These are phyloP conservation scores for Eremochloa ophiuroides DNA, from an alignment of 176 grass and related monocot genomes.

Conservation along the genomic window DNA sequence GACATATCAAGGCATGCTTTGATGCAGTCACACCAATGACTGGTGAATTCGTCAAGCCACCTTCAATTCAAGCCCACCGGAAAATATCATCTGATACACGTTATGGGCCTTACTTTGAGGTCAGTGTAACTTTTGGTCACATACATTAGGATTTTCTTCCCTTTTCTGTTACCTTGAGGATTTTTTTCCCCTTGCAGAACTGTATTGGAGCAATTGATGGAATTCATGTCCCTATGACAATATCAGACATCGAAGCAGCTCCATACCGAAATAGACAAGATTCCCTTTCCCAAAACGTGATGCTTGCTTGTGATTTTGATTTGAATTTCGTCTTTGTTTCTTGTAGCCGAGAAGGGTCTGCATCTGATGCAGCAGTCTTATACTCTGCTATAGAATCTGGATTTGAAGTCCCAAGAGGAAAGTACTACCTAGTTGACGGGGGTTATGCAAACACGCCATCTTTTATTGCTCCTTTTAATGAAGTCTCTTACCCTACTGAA, in stretches of 20 bases:
- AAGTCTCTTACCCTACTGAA: constrained; percentile 13
- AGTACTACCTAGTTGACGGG: constrained; percentile 41
- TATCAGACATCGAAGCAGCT: constrained; percentile 37
- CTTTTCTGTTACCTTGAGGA: not conserved
- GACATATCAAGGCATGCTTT: constrained; percentile 56
- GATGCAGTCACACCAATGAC: constrained; percentile 21
- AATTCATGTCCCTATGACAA: constrained; percentile 35
- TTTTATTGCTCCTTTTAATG: constrained; percentile 41
- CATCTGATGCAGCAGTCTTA: constrained; percentile 34
- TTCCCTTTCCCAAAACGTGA: constrained; percentile 39
- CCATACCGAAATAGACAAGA: constrained; percentile 42
- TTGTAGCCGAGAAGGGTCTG: constrained; percentile 14
- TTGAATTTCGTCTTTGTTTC: constrained; percentile 40
- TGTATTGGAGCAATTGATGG: constrained; percentile 41
- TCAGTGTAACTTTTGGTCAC: not conserved
- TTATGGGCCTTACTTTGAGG: constrained; percentile 45
- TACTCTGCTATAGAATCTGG: constrained; percentile 28
- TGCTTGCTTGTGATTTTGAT: constrained; percentile 52
- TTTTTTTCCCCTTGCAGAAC: constrained; percentile 20
- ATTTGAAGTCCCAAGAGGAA: constrained; percentile 43
- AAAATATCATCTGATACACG: constrained; percentile 38
- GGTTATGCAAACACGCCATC: constrained; percentile 40
- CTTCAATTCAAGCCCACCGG: constrained; percentile 14
- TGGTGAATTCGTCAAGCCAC: constrained; percentile 33
- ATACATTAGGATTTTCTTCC: not conserved